phyloP scores from a whole-genome alignment of 140 eudicot genomes.

The Erigeron philadelphicus region DNA sequence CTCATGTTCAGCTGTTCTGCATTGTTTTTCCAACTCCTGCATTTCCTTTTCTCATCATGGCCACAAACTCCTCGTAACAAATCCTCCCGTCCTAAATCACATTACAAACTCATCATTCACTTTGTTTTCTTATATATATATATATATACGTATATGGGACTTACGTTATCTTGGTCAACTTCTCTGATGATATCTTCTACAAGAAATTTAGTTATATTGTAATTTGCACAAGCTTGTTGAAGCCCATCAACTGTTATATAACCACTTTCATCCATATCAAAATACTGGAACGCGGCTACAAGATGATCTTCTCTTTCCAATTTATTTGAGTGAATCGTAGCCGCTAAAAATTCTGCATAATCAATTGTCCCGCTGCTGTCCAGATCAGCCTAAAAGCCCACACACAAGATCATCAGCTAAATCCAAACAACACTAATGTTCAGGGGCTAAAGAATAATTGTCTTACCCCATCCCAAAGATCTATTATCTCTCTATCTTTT shows the following conservation, averaged over 20 bases:
- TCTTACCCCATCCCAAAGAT: conserved; percentile 96
- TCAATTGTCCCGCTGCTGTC: conserved; percentile 94
- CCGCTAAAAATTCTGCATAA: conserved; percentile 94
- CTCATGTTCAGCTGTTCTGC: conserved; percentile 93
- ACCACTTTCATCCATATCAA: conserved; percentile 94
- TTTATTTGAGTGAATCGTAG: conserved; percentile 82
- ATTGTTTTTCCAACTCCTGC: conserved; percentile 92
- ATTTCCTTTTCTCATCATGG: conserved; percentile 95
- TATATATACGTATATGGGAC: not conserved
- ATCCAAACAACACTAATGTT: not conserved
- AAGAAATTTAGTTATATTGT: conserved; percentile 60
- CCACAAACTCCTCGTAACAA: conserved; percentile 91
- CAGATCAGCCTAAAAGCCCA: conserved; percentile 69
- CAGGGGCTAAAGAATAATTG: not conserved
- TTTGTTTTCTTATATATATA: not conserved
- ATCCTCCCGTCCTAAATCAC: conserved; percentile 83
- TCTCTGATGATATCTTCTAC: conserved; percentile 88
- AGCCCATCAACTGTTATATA: conserved; percentile 91
- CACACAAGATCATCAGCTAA: conserved; percentile 18
- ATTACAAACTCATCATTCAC: not conserved
- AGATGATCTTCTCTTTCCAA: conserved; percentile 95
- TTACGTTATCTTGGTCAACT: conserved; percentile 93
- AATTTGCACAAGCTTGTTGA: conserved; percentile 86
- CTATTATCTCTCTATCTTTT: conserved; percentile 88
- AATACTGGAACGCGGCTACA: conserved; percentile 80